These are phyloP conservation scores for Macrolepiota fuliginosa DNA, from an alignment of 768 basidiomycete species.

Conservation along the genomic window DNA sequence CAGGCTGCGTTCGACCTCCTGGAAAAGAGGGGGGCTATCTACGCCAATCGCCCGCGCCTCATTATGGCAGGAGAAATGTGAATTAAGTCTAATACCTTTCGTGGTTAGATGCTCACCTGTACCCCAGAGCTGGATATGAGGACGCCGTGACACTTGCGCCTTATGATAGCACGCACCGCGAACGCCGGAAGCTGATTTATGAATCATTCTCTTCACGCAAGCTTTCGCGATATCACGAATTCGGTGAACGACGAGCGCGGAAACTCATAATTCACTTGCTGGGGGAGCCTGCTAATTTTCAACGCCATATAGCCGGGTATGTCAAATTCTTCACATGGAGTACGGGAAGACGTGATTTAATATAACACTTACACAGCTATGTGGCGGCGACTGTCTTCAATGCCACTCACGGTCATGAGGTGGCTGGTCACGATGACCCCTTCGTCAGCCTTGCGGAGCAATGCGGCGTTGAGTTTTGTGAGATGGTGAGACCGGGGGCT, in stretches of 20 bases:
- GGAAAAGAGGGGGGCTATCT: conserved; percentile 28
- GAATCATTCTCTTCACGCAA: conserved; percentile 11
- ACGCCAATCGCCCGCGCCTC: conserved; percentile 29
- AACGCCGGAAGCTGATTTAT: conserved; percentile 10
- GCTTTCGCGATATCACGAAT: conserved; percentile 8
- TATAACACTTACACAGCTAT: conserved; percentile 4
- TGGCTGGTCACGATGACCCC: conserved; percentile 7
- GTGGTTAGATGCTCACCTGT: background rate
- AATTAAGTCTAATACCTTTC: background rate
- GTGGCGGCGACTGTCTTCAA: conserved; percentile 8
- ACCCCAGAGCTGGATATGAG: conserved; percentile 9
- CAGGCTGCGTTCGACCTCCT: conserved; percentile 28
- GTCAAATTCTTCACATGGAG: background rate
- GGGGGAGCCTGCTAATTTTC: conserved; percentile 4
- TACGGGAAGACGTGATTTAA: background rate
- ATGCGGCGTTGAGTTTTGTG: conserved; percentile 8
- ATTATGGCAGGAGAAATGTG: conserved; percentile 29
- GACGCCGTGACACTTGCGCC: conserved; percentile 7
- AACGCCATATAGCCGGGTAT: conserved; percentile 3
- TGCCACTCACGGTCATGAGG: conserved; percentile 9
- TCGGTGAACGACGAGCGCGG: conserved; percentile 3
- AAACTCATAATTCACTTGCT: conserved; percentile 4
- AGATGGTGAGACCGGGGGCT: conserved; percentile 12
- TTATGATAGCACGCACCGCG: conserved; percentile 3
- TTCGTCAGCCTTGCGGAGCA: conserved; percentile 10